A percentile compares a stretch with the other conserved stretches of the same genome.
These are phyloP conservation scores for Physcomitrium patens DNA, from an alignment of 225 moss, liverwort and hornwort genomes.

Conservation along the genomic window DNA sequence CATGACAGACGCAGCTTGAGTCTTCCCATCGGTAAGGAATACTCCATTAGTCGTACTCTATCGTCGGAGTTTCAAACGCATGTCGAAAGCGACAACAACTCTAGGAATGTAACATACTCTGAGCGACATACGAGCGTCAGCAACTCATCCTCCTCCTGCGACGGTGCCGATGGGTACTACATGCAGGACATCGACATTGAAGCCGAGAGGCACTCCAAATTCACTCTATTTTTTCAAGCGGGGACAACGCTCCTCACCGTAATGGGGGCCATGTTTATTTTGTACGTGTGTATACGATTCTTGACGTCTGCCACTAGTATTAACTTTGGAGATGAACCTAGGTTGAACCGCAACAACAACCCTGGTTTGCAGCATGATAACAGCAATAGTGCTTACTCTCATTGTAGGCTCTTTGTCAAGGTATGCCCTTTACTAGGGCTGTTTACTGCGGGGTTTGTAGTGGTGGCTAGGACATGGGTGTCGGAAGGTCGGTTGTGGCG, in stretches of 20 bases:
- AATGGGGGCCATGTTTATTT: slow-evolving; percentile 47
- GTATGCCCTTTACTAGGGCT: slow-evolving; percentile 47
- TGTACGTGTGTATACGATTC: slow-evolving; percentile 45
- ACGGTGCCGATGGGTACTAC: slow-evolving; percentile 15
- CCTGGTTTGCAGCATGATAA: background rate
- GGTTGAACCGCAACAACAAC: background rate
- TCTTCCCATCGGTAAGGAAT: slow-evolving; percentile 48
- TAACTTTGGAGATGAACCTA: background rate
- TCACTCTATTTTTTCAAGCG: slow-evolving; percentile 51
- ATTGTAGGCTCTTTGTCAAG: slow-evolving; percentile 31
- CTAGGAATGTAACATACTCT: slow-evolving; percentile 44
- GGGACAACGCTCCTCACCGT: slow-evolving; percentile 44
- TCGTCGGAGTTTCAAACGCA: slow-evolving; percentile 40
- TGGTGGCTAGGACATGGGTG: slow-evolving; percentile 47
- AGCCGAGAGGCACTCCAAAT: slow-evolving; percentile 53
- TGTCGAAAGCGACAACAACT: slow-evolving; percentile 20
- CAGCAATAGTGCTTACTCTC: background rate
- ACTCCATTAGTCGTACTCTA: slow-evolving; percentile 34
- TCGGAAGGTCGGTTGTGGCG: slow-evolving; percentile 47
- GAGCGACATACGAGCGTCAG: slow-evolving; percentile 41
- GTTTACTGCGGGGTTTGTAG: slow-evolving; percentile 37
- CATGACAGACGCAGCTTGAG: slow-evolving; percentile 59
- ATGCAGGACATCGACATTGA: slow-evolving; percentile 46
- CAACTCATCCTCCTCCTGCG: slow-evolving; percentile 32
- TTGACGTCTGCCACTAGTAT: slow-evolving; percentile 30